Base-by-base conservation (phyloP, 257 asterid species). In the Plantago major region DNA sequence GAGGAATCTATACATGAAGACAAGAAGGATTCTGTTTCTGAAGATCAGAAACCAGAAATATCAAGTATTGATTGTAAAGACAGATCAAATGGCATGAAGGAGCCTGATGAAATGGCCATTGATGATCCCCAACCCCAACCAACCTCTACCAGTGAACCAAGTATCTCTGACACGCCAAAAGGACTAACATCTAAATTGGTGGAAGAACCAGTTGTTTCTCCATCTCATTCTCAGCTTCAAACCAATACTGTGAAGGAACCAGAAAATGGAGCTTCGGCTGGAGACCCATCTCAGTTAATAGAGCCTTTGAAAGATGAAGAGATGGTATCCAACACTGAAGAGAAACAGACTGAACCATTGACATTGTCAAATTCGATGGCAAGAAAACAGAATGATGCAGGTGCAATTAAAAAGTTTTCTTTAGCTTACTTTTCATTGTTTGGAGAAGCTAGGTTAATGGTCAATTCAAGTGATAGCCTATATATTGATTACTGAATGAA, bases 241-340 rank as follows among this genome's bases (percentile, higher is more conserved):
- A 68, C 80, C 15, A 71, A 77, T 66, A 59, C 77, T 74, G 62
- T 72, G 54, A 82, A 81, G 75, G 91, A 83, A 73, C 76, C 84
- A 44, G 84, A 63, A 49, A 77, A 72, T 68, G 79, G 74, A 66
- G 78, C 71, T 28, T 57, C 69, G 45, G 66, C 64, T 17, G 76
- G 60, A 60, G 76, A 71, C 50, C 68, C 66, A 37, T 60, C 88
- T 64, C 77, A 64, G 46, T 67, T 78, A 46, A 67, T 70, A 22
- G 87, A 75, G 67, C 78, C 73, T 70, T 69, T 60, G 40, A 81
- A 82, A 70, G 95, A 81, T 48, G 84, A 80, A 70, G 81, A 72
- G 28, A 72, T 64, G 78, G 46, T 55, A 62, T 59, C 86, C 42
- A 48, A 52, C 51, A 62, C 81, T 30, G 87, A 76, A 63, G 75